Percentiles rank a stretch among this genome's conserved stretches.
These are phyloP conservation scores for Dendrothele bispora DNA, from an alignment of 768 basidiomycete species.

Conservation along the genomic window DNA sequence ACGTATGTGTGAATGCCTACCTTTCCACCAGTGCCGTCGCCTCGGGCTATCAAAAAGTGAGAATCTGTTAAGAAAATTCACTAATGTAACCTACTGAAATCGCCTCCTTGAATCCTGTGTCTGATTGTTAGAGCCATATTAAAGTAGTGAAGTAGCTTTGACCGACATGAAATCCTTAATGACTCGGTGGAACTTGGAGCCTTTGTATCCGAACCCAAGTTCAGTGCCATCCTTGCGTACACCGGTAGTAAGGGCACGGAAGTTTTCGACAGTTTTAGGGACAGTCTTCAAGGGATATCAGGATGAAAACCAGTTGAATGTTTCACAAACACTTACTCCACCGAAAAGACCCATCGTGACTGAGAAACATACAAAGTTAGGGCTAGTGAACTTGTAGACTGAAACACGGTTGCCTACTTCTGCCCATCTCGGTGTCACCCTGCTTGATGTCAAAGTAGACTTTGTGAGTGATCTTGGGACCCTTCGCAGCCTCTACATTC, in stretches of 20 bases:
- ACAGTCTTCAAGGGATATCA: slow-evolving; percentile 61
- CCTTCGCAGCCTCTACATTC: slow-evolving; percentile 78
- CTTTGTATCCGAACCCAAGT: slow-evolving; percentile 90
- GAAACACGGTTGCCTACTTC: slow-evolving; percentile 49
- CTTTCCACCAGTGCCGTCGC: slow-evolving; percentile 92
- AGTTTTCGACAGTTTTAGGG: slow-evolving; percentile 97
- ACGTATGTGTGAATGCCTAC: slow-evolving; percentile 31
- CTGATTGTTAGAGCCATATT: neutral
- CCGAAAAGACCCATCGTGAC: slow-evolving; percentile 91
- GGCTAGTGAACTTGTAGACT: slow-evolving; percentile 18
- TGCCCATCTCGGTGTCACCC: slow-evolving; percentile 82
- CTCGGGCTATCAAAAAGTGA: slow-evolving; percentile 50
- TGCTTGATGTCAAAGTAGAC: slow-evolving; percentile 95
- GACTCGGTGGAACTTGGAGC: slow-evolving; percentile 94
- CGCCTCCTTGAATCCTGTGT: slow-evolving; percentile 92
- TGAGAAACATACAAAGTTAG: slow-evolving; percentile 28
- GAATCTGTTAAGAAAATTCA: neutral
- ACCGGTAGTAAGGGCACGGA: slow-evolving; percentile 89
- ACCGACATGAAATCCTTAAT: slow-evolving; percentile 90
- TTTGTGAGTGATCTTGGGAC: slow-evolving; percentile 88
- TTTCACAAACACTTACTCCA: slow-evolving; percentile 52
- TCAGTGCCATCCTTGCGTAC: slow-evolving; percentile 72
- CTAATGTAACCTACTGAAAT: slow-evolving; percentile 74
- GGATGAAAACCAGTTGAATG: neutral
- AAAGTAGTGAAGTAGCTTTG: neutral